A percentile compares a stretch with the other conserved stretches of the same genome.
phyloP scores from a whole-genome alignment of 148 eudicot genomes.

The Vaccinium myrtillus region DNA sequence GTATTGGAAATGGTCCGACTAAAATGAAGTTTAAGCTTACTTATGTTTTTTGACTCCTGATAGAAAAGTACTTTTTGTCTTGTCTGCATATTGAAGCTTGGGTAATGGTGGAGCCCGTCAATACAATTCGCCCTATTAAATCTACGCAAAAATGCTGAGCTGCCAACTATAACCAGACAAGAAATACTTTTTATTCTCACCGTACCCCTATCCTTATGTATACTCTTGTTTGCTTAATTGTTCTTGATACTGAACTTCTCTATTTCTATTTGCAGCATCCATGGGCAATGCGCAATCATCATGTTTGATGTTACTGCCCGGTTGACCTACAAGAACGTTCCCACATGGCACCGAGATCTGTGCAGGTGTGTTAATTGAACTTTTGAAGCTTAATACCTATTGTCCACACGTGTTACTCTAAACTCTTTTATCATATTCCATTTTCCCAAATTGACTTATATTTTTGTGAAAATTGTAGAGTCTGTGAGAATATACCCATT shows the following conservation, averaged over 20 bases:
- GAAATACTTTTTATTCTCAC: neutral
- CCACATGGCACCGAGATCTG: constrained; percentile 23
- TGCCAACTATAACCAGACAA: neutral
- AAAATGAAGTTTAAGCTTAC: neutral
- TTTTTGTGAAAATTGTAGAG: constrained; percentile 8
- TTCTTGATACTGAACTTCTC: neutral
- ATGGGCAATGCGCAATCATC: constrained; percentile 25
- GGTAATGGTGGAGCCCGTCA: neutral
- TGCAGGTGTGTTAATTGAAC: constrained; percentile 5
- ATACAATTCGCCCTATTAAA: neutral
- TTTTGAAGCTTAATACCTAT: neutral
- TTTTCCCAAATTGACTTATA: neutral
- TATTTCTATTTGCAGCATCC: constrained; percentile 19
- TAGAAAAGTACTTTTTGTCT: neutral
- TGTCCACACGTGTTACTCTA: neutral
- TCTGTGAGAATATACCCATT: constrained; percentile 22
- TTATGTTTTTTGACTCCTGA: neutral
- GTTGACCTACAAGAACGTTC: constrained; percentile 24
- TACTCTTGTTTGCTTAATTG: neutral
- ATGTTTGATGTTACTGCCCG: constrained; percentile 26
- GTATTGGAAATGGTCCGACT: neutral
- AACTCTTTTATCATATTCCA: neutral
- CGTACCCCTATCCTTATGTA: no score
- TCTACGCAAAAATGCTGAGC: neutral
- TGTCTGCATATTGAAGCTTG: neutral